These are phyloP conservation scores for Aureobasidium lini DNA, from an alignment of 2,329 filamentous ascomycete genomes.

Conservation along the genomic window DNA sequence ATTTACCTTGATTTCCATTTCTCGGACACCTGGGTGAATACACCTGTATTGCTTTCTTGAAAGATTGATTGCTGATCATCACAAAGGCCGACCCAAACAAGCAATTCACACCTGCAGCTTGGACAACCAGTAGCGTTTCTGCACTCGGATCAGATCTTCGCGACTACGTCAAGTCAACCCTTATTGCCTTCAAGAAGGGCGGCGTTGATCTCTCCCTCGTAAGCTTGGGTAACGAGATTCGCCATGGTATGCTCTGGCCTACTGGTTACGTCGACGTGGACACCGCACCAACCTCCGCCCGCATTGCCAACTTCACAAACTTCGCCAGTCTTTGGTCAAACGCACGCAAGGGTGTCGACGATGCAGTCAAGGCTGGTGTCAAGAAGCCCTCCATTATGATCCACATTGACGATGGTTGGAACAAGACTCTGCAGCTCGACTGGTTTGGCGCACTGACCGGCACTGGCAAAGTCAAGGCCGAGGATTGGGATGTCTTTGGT, in stretches of 20 bases:
- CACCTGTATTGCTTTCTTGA: background rate
- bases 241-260: conserved; percentile 33
- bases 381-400: conserved; percentile 28
- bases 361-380: conserved; percentile 26
- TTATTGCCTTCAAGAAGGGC: conserved; percentile 34
- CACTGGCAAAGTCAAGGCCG: conserved; percentile 23
- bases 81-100: conserved; percentile 29
- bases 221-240: conserved; percentile 34
- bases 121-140: conserved; percentile 26
- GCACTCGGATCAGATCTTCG: conserved; percentile 26
- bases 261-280: conserved; percentile 19
- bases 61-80: background rate
- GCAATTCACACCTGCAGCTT: conserved; percentile 28
- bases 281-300: background rate
- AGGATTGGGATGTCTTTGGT: conserved; percentile 26
- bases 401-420: conserved; percentile 29
- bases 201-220: conserved; percentile 36
- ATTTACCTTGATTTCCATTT: conserved; percentile 33
- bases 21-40: conserved; percentile 14
- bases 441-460: conserved; percentile 27
- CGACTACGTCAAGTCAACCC: conserved; percentile 28
- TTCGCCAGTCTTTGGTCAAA: conserved; percentile 26
- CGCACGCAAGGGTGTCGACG: conserved; percentile 25
- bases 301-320: conserved; percentile 28
- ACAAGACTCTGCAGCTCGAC: conserved; percentile 23